Conservation (phyloP, 2,329 filamentous ascomycete species). For the Trichoderma lentiforme region DNA sequence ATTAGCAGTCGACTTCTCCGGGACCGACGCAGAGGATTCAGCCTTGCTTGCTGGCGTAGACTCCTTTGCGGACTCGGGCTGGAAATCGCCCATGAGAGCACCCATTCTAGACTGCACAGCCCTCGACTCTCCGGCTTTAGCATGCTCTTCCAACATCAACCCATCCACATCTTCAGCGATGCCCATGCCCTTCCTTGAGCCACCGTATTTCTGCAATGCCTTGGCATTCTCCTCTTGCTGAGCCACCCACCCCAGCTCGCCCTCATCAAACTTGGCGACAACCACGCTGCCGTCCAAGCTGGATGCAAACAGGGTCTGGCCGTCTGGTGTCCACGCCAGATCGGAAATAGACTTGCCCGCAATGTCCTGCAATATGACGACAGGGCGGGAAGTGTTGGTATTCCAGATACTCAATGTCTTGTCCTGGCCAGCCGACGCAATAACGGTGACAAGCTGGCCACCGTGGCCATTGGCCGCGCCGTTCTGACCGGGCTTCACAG, state of each 20-base stretch:
- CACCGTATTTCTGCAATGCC: slow-evolving; percentile 88
- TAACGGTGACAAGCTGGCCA: slow-evolving; percentile 73
- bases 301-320: slow-evolving; percentile 78
- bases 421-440: slow-evolving; percentile 94
- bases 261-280: slow-evolving; percentile 74
- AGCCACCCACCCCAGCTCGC: slow-evolving; percentile 86
- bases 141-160: slow-evolving; percentile 81
- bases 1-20: slow-evolving; percentile 38
- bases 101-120: slow-evolving; percentile 95
- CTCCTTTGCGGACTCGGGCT: slow-evolving; percentile 53
- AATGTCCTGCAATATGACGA: slow-evolving; percentile 86
- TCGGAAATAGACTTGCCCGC: slow-evolving; percentile 91
- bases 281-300: slow-evolving; percentile 89
- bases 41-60: slow-evolving; percentile 34
- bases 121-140: slow-evolving; percentile 84
- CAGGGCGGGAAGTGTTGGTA: slow-evolving; percentile 86
- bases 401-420: slow-evolving; percentile 98
- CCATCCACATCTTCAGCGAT: slow-evolving; percentile 90
- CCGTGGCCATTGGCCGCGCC: slow-evolving; percentile 42
- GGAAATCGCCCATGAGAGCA: slow-evolving; percentile 88
- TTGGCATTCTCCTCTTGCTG: slow-evolving; percentile 87
- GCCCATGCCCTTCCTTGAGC: slow-evolving; percentile 80
- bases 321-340: slow-evolving; percentile 89
- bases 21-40: slow-evolving; percentile 10
- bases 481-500: slow-evolving; percentile 59